Evolutionary conservation across 2,329 filamentous ascomycete species (phyloP).

Genomic region (Pseudogymnoascus sp.): DNA sequence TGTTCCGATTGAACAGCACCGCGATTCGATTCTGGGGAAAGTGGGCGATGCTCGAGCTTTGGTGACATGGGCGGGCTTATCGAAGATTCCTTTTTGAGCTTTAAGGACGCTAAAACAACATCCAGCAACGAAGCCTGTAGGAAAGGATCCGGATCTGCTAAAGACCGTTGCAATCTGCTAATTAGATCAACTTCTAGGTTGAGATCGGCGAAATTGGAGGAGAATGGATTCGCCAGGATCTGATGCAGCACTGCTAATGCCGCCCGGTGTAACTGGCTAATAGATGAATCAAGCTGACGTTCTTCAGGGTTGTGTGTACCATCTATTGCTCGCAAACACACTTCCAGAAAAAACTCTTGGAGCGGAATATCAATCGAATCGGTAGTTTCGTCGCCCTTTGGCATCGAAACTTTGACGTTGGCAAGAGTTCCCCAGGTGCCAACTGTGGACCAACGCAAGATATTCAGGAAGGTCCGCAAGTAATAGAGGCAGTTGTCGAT

Average conservation of each 20-base stretch:
- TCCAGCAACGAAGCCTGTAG: slow-evolving; percentile 74
- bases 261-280: slow-evolving; percentile 62
- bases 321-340: slow-evolving; percentile 57
- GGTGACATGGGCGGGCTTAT: slow-evolving; percentile 20
- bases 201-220: slow-evolving; percentile 50
- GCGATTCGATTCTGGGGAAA: slow-evolving; percentile 27
- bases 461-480: slow-evolving; percentile 64
- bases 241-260: slow-evolving; percentile 64
- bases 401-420: slow-evolving; percentile 47
- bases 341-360: slow-evolving; percentile 60
- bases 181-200: slow-evolving; percentile 67
- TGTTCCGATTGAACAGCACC: slow-evolving; percentile 37
- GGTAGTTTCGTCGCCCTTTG: slow-evolving; percentile 39
- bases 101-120: slow-evolving; percentile 67
- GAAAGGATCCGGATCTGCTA: slow-evolving; percentile 56
- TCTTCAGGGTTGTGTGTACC: slow-evolving; percentile 33
- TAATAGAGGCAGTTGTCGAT: slow-evolving; percentile 73
- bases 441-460: slow-evolving; percentile 62
- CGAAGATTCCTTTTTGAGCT: slow-evolving; percentile 45
- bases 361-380: slow-evolving; percentile 49
- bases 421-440: slow-evolving; percentile 65
- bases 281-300: slow-evolving; percentile 38
- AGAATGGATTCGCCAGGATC: slow-evolving; percentile 58
- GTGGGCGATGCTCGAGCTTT: slow-evolving; percentile 20
- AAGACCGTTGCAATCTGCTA: slow-evolving; percentile 55